These are phyloP conservation scores for Globisporangium nunn DNA, from an alignment of 352 stramenopile species.

Conservation along the genomic window DNA sequence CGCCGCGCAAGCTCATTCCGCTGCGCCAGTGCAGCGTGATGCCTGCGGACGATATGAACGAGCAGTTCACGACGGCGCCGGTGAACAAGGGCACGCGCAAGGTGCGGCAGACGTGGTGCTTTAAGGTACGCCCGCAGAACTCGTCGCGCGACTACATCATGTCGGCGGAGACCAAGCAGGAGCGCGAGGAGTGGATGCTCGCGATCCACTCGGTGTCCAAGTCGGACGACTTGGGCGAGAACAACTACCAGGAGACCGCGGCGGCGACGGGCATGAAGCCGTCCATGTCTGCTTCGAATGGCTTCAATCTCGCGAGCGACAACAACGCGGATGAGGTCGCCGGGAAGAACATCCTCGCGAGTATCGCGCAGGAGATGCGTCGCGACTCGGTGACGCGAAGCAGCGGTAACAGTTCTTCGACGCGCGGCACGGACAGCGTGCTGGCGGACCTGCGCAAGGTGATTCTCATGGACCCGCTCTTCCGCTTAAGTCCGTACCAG, in stretches of 20 bases:
- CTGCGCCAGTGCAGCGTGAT: slow-evolving; percentile 62
- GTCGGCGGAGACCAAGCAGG: slow-evolving; percentile 80
- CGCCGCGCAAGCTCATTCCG: slow-evolving; percentile 66
- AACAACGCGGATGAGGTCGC: slow-evolving; percentile 48
- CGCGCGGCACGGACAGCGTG: slow-evolving; percentile 30
- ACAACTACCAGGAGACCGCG: slow-evolving; percentile 14
- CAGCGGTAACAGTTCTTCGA: slow-evolving; percentile 47
- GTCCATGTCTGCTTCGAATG: slow-evolving; percentile 1
- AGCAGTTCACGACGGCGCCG: slow-evolving; percentile 78
- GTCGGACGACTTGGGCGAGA: slow-evolving; percentile 38
- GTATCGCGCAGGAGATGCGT: slow-evolving; percentile 29
- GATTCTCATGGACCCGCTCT: slow-evolving; percentile 76
- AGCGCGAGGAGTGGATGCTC: slow-evolving; percentile 87
- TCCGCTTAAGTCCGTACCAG: slow-evolving; percentile 74
- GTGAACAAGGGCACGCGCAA: slow-evolving; percentile 82
- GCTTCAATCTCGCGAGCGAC: slow-evolving; percentile 14
- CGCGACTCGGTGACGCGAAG: slow-evolving; percentile 52
- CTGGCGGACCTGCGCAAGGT: slow-evolving; percentile 68
- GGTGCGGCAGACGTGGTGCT: slow-evolving; percentile 78
- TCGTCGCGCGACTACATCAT: slow-evolving; percentile 82
- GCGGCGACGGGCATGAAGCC: slow-evolving; percentile 4
- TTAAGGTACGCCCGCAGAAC: slow-evolving; percentile 73
- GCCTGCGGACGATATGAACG: slow-evolving; percentile 80
- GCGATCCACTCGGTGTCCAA: slow-evolving; percentile 76
- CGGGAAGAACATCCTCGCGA: slow-evolving; percentile 49